phyloP scores from a whole-genome alignment of 768 basidiomycete species.

The Auricularia sp. region DNA sequence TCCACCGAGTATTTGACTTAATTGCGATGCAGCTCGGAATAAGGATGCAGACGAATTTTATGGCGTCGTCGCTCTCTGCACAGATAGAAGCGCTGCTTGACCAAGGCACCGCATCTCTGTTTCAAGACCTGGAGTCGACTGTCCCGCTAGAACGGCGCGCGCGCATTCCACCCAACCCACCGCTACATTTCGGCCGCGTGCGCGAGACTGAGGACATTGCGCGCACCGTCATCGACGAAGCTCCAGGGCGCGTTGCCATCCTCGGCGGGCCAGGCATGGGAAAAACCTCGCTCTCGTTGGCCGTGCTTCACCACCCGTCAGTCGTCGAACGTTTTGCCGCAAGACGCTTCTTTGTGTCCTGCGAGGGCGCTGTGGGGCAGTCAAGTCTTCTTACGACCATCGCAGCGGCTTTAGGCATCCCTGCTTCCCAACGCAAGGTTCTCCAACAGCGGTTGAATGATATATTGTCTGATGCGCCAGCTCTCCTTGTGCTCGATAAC shows the following conservation, averaged over 20 bases:
- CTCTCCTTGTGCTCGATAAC: not conserved
- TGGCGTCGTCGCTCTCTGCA: too few species aligned
- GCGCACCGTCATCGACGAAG: not conserved
- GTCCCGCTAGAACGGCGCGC: not conserved
- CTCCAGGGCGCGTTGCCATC: slow-evolving; percentile 7
- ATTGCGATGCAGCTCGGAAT: not conserved
- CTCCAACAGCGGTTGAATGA: not conserved
- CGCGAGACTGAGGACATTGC: not conserved
- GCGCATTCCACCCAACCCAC: not conserved
- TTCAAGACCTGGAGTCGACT: not conserved
- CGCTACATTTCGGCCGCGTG: not conserved
- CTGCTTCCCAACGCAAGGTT: too few species aligned
- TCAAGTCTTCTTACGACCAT: not conserved
- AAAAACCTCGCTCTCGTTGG: slow-evolving; percentile 29
- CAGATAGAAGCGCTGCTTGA: too few species aligned
- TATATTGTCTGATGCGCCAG: slow-evolving; percentile 5
- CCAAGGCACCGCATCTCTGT: not conserved
- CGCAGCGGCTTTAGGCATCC: not conserved
- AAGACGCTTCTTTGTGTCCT: slow-evolving; percentile 25
- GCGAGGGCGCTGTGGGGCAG: slow-evolving; percentile 10
- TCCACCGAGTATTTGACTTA: not conserved
- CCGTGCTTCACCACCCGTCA: slow-evolving; percentile 17
- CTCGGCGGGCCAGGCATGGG: slow-evolving; percentile 28
- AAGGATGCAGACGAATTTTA: not conserved
- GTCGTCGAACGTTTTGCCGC: slow-evolving; percentile 16